These are phyloP conservation scores for Cladorrhinum sp. DNA, from an alignment of 2,329 filamentous ascomycete genomes.

Conservation along the genomic window DNA sequence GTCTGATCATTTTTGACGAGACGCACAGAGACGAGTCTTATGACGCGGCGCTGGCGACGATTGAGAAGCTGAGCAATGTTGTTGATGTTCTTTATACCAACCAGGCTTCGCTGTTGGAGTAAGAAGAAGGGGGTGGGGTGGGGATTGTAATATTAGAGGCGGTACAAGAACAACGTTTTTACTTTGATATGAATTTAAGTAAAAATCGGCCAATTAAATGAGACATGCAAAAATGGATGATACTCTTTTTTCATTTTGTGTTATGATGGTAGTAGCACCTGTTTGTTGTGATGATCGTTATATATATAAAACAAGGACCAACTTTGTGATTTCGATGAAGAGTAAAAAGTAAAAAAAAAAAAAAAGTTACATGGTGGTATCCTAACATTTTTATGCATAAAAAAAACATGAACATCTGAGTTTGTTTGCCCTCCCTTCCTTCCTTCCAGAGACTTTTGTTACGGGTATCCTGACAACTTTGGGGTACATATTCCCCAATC, in stretches of 20 bases:
- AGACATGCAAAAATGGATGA: neutral
- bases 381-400: neutral
- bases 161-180: neutral
- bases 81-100: constrained; percentile 98
- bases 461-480: neutral
- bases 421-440: neutral
- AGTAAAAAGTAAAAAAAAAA: neutral
- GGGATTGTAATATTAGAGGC: constrained; percentile 11
- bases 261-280: too few relatives aligned
- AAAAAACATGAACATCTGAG: neutral
- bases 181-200: neutral
- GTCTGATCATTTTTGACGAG: constrained; percentile 96
- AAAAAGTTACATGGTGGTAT: neutral
- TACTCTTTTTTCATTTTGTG: too few relatives aligned
- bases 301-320: neutral
- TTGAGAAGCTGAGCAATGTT: constrained; percentile 94
- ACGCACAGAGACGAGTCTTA: constrained; percentile 89
- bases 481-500: neutral
- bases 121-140: constrained; percentile 30
- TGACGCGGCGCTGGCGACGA: constrained; percentile 88
- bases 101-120: constrained; percentile 94
- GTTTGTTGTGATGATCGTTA: neutral
- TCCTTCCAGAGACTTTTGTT: too few relatives aligned
- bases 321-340: neutral
- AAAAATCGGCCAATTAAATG: neutral